These are phyloP conservation scores for Kodamaea arcana DNA, from an alignment of 1,139 yeast genomes.

Conservation along the genomic window DNA sequence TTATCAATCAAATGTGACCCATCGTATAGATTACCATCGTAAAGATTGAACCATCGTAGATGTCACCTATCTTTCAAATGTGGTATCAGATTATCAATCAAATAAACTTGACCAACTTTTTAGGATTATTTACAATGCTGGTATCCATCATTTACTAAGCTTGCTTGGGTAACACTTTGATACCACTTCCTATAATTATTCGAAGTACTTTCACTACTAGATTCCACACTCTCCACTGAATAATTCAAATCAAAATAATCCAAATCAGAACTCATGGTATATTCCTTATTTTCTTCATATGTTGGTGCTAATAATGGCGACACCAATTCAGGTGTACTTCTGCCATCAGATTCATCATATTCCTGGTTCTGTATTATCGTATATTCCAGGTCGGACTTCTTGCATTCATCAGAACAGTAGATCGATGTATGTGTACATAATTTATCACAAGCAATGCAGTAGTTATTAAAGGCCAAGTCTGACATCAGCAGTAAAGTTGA, in stretches of 20 bases:
- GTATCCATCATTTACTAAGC: too few relatives aligned
- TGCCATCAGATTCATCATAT: constrained; percentile 44
- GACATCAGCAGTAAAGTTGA: too few relatives aligned
- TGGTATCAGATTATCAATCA: too few relatives aligned
- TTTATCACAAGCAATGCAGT: constrained; percentile 63
- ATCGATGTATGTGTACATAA: constrained; percentile 48
- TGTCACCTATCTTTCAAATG: too few relatives aligned
- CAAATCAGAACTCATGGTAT: constrained; percentile 15
- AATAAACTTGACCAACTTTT: too few relatives aligned
- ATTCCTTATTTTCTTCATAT: constrained; percentile 13
- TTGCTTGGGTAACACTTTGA: constrained; percentile 21
- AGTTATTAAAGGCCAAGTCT: constrained; percentile 57
- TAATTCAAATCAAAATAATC: constrained; percentile 35
- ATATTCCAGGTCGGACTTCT: constrained; percentile 11
- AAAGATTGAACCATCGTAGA: too few relatives aligned
- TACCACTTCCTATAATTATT: constrained; percentile 45
- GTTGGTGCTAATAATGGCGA: constrained; percentile 38
- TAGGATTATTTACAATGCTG: too few relatives aligned
- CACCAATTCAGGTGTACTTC: constrained; percentile 18
- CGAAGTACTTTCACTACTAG: constrained; percentile 29
- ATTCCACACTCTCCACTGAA: constrained; percentile 14
- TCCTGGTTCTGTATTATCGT: not conserved
- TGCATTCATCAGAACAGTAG: constrained; percentile 62
- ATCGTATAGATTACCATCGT: too few relatives aligned
- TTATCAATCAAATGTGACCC: too few relatives aligned